Percentiles rank a stretch among this genome's conserved stretches.
These are phyloP conservation scores for Leccinum variicolor DNA, from an alignment of 768 basidiomycete genomes.

Conservation along the genomic window DNA sequence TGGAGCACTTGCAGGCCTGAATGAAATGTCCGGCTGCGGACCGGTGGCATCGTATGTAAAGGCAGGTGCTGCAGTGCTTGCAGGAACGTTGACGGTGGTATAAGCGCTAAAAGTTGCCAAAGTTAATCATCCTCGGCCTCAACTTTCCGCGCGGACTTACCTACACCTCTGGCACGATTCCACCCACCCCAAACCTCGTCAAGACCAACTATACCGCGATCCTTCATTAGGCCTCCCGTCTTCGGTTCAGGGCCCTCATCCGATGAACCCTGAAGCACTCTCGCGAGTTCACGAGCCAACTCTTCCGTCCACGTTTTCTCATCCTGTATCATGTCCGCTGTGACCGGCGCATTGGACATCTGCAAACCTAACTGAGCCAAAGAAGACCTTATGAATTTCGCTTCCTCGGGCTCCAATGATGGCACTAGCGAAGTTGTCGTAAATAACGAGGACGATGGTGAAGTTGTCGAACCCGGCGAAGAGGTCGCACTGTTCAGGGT, in stretches of 20 bases:
- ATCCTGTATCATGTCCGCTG: slow-evolving; percentile 83
- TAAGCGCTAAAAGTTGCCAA: slow-evolving; percentile 56
- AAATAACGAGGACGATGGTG: slow-evolving; percentile 23
- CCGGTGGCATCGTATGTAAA: slow-evolving; percentile 59
- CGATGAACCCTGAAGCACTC: slow-evolving; percentile 54
- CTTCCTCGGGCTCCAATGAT: slow-evolving; percentile 70
- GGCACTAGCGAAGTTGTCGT: slow-evolving; percentile 31
- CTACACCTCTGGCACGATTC: slow-evolving; percentile 91
- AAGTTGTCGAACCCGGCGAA: slow-evolving; percentile 17
- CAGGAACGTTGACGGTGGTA: slow-evolving; percentile 86
- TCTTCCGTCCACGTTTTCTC: slow-evolving; percentile 77
- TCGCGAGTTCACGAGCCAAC: slow-evolving; percentile 77
- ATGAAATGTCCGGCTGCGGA: slow-evolving; percentile 62
- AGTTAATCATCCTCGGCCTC: background rate
- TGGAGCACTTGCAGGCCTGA: slow-evolving; percentile 82
- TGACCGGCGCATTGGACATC: slow-evolving; percentile 75
- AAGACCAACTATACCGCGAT: slow-evolving; percentile 76
- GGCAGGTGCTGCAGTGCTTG: slow-evolving; percentile 69
- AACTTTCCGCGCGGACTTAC: slow-evolving; percentile 36
- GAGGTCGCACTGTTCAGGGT: background rate
- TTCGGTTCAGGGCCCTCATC: slow-evolving; percentile 14
- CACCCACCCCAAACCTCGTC: slow-evolving; percentile 96
- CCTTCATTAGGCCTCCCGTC: slow-evolving; percentile 65
- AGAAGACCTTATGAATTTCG: slow-evolving; percentile 83
- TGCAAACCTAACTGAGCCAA: slow-evolving; percentile 87